Base-by-base conservation (phyloP, 495 filamentous ascomycete genomes). In the Glutinoglossum americanum region DNA sequence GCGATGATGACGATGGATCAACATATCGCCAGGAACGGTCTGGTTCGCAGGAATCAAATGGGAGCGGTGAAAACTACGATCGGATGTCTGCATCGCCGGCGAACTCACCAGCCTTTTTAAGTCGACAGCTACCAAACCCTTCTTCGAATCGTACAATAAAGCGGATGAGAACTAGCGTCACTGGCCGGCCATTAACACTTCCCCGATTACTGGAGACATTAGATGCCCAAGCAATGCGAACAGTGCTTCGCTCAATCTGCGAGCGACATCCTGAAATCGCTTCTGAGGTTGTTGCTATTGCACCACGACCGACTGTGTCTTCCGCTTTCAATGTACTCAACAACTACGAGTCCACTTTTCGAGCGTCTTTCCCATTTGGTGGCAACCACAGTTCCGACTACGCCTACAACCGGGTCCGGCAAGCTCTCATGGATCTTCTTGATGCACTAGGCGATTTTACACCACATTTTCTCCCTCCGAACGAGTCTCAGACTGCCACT, bases 381-480 rank as follows among this genome's bases (percentile, higher is more conserved):
- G 79, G 80, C 62, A 81, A 85, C 51, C 75, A 80, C 37, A 82
- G 79, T 57, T 90, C 87, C 26, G 93, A 97, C 61, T 98, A 98
- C 70, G 81, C 87, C 25, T 97, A 94, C 66, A 93, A 94, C 68
- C 81, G 92, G 64, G 89, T 97, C 30, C 83, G 82, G 54, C 84
- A 89, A 62, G 78, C 83, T 41, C 76, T 98, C 1, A 71, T 78
- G 28, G 80, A 84, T 25, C 80, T 98, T 35, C 76, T 95, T 55
- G 88, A 97, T 59, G 87, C 92, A 49, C 74, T 98, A 56, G 81
- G 80, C 64, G 92, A 98, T 63, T 98, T 89, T 66, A 95, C 87
- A 3, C 88, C 88, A 10, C 88, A 95, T 66, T 98, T 92, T 63
- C 80, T 98, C 3, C 93, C 92, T 11, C 92, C 92, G 0, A 81